phyloP scores from a whole-genome alignment of 129 eudicot genomes.

The Silybum marianum region DNA sequence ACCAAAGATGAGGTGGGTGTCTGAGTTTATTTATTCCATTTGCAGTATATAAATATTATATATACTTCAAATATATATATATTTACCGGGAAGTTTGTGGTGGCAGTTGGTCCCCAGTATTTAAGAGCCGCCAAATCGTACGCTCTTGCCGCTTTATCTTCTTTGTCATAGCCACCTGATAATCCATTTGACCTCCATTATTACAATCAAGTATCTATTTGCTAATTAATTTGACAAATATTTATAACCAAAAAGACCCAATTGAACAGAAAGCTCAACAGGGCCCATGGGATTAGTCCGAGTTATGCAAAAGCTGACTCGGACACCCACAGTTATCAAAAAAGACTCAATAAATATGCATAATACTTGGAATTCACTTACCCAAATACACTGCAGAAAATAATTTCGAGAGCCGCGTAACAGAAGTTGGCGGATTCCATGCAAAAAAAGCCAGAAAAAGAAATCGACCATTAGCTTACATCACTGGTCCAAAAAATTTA shows the following conservation, averaged over 20 bases:
- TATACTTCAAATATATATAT: no score
- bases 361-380: constrained; percentile 22
- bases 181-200: constrained; percentile 4
- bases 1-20: no score
- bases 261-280: no score
- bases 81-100: constrained; percentile 87
- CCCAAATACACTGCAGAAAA: constrained; percentile 66
- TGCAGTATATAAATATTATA: no score
- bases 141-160: constrained; percentile 87
- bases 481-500: constrained; percentile 25
- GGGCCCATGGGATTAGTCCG: neutral
- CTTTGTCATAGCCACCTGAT: constrained; percentile 89
- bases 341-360: neutral
- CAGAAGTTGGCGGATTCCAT: constrained; percentile 28
- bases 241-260: neutral
- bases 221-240: neutral
- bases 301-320: neutral
- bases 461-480: constrained; percentile 20
- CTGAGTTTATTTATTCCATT: no score
- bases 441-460: constrained; percentile 36
- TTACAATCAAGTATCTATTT: neutral
- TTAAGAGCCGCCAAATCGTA: constrained; percentile 89
- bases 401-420: constrained; percentile 9
- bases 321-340: neutral
- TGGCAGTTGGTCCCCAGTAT: constrained; percentile 88